phyloP scores from a whole-genome alignment of 345 rosid species.

The Aquilaria yunnanensis region DNA sequence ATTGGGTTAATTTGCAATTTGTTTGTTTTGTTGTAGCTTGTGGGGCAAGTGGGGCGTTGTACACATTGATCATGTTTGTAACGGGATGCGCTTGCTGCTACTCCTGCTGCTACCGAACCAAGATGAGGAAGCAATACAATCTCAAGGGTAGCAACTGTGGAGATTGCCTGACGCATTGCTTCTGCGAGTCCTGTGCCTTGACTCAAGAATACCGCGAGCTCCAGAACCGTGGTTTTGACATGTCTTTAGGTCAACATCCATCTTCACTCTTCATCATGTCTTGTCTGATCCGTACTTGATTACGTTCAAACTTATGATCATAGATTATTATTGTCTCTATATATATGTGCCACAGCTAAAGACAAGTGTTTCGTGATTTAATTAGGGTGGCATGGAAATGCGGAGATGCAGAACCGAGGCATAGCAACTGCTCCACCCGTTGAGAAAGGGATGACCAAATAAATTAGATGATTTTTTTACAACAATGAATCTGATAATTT shows the following conservation, averaged over 20 bases:
- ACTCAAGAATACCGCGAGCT: conserved; percentile 40
- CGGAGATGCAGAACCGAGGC: conserved; percentile 6
- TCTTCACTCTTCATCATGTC: background rate
- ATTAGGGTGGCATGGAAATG: conserved; percentile 28
- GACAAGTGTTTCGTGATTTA: background rate
- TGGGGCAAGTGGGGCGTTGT: conserved; percentile 19
- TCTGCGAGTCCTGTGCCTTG: conserved; percentile 32
- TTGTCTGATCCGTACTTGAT: background rate
- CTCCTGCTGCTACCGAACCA: conserved; percentile 24
- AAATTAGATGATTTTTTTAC: background rate
- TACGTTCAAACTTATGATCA: too few relatives aligned
- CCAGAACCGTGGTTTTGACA: conserved; percentile 31
- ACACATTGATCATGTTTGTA: conserved; percentile 4
- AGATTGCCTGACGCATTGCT: conserved; percentile 28
- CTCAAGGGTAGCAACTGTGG: conserved; percentile 13
- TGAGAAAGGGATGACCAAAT: conserved; percentile 16
- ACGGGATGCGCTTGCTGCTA: conserved; percentile 15
- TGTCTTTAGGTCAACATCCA: conserved; percentile 23
- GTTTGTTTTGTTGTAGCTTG: conserved; percentile 22
- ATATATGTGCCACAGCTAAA: background rate
- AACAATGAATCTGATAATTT: background rate
- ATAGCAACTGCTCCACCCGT: conserved; percentile 15
- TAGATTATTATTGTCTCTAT: background rate
- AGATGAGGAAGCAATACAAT: conserved; percentile 22
- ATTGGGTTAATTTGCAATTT: background rate